phyloP scores from a whole-genome alignment of 805 yeast genomes.

The Zygoascus tannicola region DNA sequence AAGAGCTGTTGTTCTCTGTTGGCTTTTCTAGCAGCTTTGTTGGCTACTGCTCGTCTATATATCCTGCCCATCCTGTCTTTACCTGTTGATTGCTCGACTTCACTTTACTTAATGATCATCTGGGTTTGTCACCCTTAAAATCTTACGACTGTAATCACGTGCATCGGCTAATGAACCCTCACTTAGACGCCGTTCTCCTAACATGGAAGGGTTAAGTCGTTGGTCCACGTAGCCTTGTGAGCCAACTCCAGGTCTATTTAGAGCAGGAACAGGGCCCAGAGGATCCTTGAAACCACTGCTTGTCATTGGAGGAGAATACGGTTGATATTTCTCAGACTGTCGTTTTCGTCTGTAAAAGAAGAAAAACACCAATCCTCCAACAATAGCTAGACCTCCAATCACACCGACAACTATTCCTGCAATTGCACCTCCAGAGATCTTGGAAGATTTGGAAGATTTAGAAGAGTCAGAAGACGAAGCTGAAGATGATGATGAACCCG shows the following conservation, averaged over 20 bases:
- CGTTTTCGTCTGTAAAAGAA: slow-evolving; percentile 35
- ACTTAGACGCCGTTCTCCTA: slow-evolving; percentile 74
- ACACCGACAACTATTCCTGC: slow-evolving; percentile 55
- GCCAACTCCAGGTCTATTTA: too few species aligned
- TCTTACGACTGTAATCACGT: slow-evolving; percentile 69
- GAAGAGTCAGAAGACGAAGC: slow-evolving; percentile 19
- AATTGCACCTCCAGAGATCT: slow-evolving; percentile 39
- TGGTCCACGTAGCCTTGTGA: slow-evolving; percentile 48
- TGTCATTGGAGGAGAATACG: slow-evolving; percentile 13
- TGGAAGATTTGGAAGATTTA: slow-evolving; percentile 17
- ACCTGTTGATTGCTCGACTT: neutral
- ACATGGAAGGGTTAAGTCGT: slow-evolving; percentile 61
- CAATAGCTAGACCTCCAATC: slow-evolving; percentile 35
- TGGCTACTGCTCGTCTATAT: too few species aligned
- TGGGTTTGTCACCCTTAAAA: slow-evolving; percentile 82
- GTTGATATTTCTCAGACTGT: slow-evolving; percentile 29
- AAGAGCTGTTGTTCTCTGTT: too few species aligned
- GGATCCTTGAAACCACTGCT: slow-evolving; percentile 22
- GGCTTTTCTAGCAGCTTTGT: too few species aligned
- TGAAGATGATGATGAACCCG: slow-evolving; percentile 18
- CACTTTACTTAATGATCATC: slow-evolving; percentile 36
- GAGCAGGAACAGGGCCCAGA: slow-evolving; percentile 16
- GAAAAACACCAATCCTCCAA: slow-evolving; percentile 36
- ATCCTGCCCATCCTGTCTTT: too few species aligned
- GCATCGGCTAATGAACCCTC: slow-evolving; percentile 86